Conservation (phyloP, 805 yeast genomes). For the Brettanomyces anomalus region DNA sequence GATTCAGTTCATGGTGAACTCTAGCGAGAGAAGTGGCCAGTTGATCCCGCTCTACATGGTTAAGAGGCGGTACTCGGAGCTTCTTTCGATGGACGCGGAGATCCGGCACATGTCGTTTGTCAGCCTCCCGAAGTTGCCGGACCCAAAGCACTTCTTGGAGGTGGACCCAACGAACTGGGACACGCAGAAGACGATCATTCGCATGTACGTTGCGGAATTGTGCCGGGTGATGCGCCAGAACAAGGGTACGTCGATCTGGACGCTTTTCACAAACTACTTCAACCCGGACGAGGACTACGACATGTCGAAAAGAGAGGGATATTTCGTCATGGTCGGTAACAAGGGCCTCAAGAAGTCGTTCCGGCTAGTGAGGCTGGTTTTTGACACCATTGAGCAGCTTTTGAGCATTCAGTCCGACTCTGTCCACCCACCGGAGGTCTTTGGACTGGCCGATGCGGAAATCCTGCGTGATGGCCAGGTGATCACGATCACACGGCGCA, state of each 20-base stretch:
- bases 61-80: conserved; percentile 50
- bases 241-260: conserved; percentile 17
- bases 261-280: conserved; percentile 18
- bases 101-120: conserved; percentile 35
- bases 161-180: conserved; percentile 27
- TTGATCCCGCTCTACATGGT: conserved; percentile 56
- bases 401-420: conserved; percentile 15
- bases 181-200: conserved; percentile 22
- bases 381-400: conserved; percentile 17
- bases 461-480: conserved; percentile 18
- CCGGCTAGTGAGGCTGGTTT: conserved; percentile 9
- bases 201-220: conserved; percentile 23
- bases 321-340: conserved; percentile 21
- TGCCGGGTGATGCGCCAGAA: conserved; percentile 15
- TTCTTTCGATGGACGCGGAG: conserved; percentile 52
- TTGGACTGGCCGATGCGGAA: conserved; percentile 14
- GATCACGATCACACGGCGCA: conserved; percentile 18
- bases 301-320: conserved; percentile 13
- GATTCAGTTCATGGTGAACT: conserved; percentile 54
- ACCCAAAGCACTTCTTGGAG: conserved; percentile 14
- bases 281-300: conserved; percentile 20
- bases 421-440: conserved; percentile 15
- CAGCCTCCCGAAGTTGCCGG: conserved; percentile 21
- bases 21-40: conserved; percentile 47
- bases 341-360: conserved; percentile 17